A percentile compares a stretch with the other conserved stretches of the same genome.
These are phyloP conservation scores for Trichosporon faecale DNA, from an alignment of 1,284 basidiomycete species.

Conservation along the genomic window DNA sequence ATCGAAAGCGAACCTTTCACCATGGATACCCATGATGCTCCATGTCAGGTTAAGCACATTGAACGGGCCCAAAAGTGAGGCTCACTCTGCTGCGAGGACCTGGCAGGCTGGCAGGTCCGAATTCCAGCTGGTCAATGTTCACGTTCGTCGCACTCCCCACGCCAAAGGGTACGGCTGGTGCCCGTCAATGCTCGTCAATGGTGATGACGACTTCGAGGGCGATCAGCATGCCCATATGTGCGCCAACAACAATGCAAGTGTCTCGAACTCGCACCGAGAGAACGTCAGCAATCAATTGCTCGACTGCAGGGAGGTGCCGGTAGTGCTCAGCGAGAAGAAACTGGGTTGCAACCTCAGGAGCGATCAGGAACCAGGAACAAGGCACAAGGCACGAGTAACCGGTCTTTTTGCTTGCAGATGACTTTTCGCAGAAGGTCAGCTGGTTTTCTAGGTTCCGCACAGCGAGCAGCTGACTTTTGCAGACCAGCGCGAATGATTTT, in stretches of 20 bases:
- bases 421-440: neutral
- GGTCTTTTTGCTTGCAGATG: neutral
- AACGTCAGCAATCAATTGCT: neutral
- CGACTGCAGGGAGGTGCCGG: neutral
- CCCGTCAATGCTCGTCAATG: neutral
- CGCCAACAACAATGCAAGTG: neutral
- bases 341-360: neutral
- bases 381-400: neutral
- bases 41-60: neutral
- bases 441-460: neutral
- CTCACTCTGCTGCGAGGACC: neutral
- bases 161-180: neutral
- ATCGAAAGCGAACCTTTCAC: neutral
- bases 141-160: neutral
- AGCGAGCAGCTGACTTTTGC: neutral
- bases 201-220: neutral
- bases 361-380: constrained; percentile 7
- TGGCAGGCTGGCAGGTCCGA: neutral
- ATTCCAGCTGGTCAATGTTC: neutral
- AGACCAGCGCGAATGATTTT: neutral
- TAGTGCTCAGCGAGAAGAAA: neutral
- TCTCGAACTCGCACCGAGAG: neutral
- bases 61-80: neutral
- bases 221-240: neutral
- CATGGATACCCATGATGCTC: neutral